Evolutionary conservation across 2,329 filamentous ascomycete genomes (phyloP), one percentile per base, ranked within the genome.

Genomic region (Aspergillus fischeri): DNA sequence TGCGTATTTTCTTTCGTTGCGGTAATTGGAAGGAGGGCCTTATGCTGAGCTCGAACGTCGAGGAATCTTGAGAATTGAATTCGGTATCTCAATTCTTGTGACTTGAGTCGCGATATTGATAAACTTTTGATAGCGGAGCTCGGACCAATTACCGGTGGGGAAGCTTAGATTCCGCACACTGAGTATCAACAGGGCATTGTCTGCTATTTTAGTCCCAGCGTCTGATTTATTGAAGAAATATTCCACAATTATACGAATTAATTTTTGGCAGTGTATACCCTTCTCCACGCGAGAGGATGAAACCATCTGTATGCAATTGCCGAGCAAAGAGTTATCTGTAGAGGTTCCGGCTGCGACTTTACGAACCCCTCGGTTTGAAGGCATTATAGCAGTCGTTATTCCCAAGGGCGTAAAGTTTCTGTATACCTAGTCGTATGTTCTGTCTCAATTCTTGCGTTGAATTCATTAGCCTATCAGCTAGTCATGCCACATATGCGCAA

Each of bases 401-500:
- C 14, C 11, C 32, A 17, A 35, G 14, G 14, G 32, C 14, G 2
- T 17, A 17, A 38, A 4, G 14, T 3, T 38, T 38, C 32, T 17
- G 14, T 17, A 38, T 38, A 14, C 6, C 14, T 38, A 38, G 14
- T 25, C 6, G 21, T 47, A 24, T 14, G 14, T 47, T 47, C 44
- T 47, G 44, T 47, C n/a, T 44, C 41, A 47, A 51, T 24, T 10
- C 25, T 51, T 41, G 57, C 55, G 55, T 61, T 58, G 54, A 59
- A 63, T 60, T 64, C 63, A 63, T 66, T 60, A 65, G 63, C 65
- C 56, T 60, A 66, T 62, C 64, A 62, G 63, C 65, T 62, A 65
- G 66, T 70, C 67, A 67, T 67, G 63, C 65, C 68, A 65, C 65
- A 67, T 66, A 64, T 63, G 62, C 63, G 63, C 64, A 70, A 65